Evolutionary conservation across 192 early-diverging fungal genomes (phyloP), one percentile per base, ranked within the genome.

Genomic region (Umbelopsis vinacea): DNA sequence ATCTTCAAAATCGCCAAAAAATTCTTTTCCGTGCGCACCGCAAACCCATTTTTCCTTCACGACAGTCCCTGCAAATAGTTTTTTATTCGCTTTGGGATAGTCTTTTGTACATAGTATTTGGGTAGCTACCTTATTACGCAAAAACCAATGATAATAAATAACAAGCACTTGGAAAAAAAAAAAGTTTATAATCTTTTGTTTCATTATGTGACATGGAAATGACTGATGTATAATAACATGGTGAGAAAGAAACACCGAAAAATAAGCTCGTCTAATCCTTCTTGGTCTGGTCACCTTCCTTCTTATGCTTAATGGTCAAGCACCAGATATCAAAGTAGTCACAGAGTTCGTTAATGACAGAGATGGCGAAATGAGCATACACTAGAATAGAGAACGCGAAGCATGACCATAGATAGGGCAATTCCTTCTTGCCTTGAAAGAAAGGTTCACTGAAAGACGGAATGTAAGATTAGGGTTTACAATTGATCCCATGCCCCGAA

Each of bases 251-350:
- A 43, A 7, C 23, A 26, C 4, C 53, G 5, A 10, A 11, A 22
- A 12, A 22, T 5, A 54, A 29, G 29, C 22, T 54, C 8, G 40
- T 43, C 40, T 63, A 63, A n/a, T 63, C 57, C 69, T 67, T 24
- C 52, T 69, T 53, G n/a, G 66, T 40, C 48, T 77, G 76, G 45
- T 81, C 76, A 40, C 71, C 68, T 66, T 73, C 72, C 70, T 85
- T 77, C 78, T 86, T 86, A 76, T 90, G 85, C 79, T 93, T 93
- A 76, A 94, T 94, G 45, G 88, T 87, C 50, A 94, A 82, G 68
- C 92, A 94, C 75, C 89, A 89, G 73, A 94, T 94, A 71, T 94
- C 91, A 66, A 94, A 85, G 75, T 86, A 90, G 35, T 83, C 74
- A 78, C 92, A 94, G 38, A 94, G 86, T 52, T 91, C 86, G 63